Conservation (phyloP, 495 filamentous ascomycete genomes). For the Ascodesmis nigricans region DNA sequence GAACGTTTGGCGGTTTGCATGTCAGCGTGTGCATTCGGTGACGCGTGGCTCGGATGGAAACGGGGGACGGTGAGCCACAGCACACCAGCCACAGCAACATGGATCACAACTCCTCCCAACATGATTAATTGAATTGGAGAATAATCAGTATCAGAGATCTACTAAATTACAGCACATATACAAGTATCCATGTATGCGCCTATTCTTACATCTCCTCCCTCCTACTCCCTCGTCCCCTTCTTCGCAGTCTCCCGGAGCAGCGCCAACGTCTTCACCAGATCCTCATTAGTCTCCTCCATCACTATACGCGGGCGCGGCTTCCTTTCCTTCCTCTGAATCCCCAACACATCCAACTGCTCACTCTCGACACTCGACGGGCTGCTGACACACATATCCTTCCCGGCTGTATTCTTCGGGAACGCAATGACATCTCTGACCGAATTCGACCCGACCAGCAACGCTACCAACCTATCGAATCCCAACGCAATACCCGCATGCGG, state of each 20-base stretch:
- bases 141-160: neutral
- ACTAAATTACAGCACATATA: neutral
- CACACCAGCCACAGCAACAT: too few relatives aligned
- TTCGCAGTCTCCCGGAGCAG: neutral
- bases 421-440: conserved; percentile 81
- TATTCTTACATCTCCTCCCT: conserved; percentile 1
- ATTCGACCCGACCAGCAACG: conserved; percentile 52
- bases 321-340: conserved; percentile 9
- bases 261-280: neutral
- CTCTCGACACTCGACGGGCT: conserved; percentile 44
- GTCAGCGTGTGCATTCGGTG: neutral
- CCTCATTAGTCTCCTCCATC: neutral
- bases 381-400: conserved; percentile 60
- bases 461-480: conserved; percentile 76
- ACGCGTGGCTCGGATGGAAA: neutral
- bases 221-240: conserved; percentile 1
- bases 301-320: too few relatives aligned
- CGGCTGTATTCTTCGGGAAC: conserved; percentile 78
- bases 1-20: neutral
- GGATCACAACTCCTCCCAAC: too few relatives aligned
- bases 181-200: too few relatives aligned
- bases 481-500: conserved; percentile 87
- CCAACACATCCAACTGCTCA: conserved; percentile 44
- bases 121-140: neutral
- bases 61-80: neutral